Conservation (phyloP, 352 stramenopile species). For the Phytophthora idaei region DNA sequence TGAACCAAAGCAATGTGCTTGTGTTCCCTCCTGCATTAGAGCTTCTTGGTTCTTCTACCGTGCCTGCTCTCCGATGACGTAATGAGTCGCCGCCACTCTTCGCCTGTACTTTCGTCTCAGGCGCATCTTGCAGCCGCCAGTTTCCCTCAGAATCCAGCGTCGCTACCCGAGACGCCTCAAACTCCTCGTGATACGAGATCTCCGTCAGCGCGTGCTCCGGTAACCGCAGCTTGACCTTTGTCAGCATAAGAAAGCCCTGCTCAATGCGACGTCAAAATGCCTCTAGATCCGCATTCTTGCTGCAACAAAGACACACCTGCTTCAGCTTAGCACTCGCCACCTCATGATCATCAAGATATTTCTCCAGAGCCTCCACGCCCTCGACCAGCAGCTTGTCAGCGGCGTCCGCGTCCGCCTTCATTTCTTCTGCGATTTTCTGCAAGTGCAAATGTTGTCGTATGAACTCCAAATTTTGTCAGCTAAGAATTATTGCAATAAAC, state of each 20-base stretch:
- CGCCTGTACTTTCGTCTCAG: constrained; percentile 2
- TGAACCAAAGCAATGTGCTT: constrained; percentile 72
- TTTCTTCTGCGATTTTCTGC: constrained; percentile 19
- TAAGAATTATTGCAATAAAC: neutral
- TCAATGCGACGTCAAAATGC: constrained; percentile 13
- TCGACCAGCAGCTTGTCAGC: constrained; percentile 50
- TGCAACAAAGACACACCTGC: constrained; percentile 36
- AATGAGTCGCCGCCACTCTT: constrained; percentile 4
- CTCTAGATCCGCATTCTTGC: neutral
- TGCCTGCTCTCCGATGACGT: constrained; percentile 24
- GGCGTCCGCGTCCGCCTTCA: neutral
- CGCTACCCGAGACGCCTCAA: constrained; percentile 47
- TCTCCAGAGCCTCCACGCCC: constrained; percentile 48
- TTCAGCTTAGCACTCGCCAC: constrained; percentile 54
- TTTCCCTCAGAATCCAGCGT: constrained; percentile 18
- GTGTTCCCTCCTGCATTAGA: neutral
- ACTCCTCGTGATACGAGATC: constrained; percentile 65
- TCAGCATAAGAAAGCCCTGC: constrained; percentile 79
- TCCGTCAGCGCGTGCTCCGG: constrained; percentile 58
- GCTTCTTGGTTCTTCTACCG: constrained; percentile 7
- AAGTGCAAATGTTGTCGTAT: neutral
- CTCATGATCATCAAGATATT: constrained; percentile 62
- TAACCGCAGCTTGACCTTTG: constrained; percentile 58
- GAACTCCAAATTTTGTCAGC: neutral
- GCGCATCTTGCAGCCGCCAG: constrained; percentile 28